These are phyloP conservation scores for Gossypium rotundifolium DNA, from an alignment of 345 rosid species.

Conservation along the genomic window DNA sequence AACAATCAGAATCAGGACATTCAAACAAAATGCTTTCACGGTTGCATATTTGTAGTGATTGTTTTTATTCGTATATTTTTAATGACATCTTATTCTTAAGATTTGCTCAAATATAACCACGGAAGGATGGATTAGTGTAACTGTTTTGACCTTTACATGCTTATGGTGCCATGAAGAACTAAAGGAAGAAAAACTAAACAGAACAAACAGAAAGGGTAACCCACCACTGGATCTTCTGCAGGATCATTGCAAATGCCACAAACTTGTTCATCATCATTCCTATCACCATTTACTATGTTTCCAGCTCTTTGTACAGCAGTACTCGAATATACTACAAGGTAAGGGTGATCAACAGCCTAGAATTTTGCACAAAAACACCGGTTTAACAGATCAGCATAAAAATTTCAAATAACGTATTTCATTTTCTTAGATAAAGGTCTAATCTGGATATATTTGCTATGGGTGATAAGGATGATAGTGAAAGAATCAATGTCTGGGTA, in stretches of 20 bases:
- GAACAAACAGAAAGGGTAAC: conserved; percentile 15
- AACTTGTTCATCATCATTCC: conserved; percentile 38
- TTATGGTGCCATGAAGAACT: conserved; percentile 1
- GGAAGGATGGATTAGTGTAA: neutral
- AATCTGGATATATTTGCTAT: neutral
- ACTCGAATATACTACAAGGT: conserved; percentile 78
- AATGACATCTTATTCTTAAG: neutral
- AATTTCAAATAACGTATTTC: neutral
- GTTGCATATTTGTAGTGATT: neutral
- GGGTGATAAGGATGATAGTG: neutral
- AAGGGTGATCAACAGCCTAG: conserved; percentile 98
- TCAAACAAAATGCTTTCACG: neutral
- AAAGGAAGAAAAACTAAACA: neutral
- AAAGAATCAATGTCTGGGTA: neutral
- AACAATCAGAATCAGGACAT: conserved; percentile 11
- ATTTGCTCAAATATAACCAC: neutral
- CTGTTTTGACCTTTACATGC: neutral
- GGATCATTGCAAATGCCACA: conserved; percentile 82
- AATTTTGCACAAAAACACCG: conserved; percentile 25
- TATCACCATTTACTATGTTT: conserved; percentile 23
- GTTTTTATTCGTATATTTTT: neutral
- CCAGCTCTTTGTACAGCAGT: conserved; percentile 36
- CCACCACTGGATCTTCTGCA: conserved; percentile 75
- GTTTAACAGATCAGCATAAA: neutral
- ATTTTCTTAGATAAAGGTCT: neutral